Evolutionary conservation across 495 filamentous ascomycete species (phyloP).

Genomic region (Rusavskia elegans): DNA sequence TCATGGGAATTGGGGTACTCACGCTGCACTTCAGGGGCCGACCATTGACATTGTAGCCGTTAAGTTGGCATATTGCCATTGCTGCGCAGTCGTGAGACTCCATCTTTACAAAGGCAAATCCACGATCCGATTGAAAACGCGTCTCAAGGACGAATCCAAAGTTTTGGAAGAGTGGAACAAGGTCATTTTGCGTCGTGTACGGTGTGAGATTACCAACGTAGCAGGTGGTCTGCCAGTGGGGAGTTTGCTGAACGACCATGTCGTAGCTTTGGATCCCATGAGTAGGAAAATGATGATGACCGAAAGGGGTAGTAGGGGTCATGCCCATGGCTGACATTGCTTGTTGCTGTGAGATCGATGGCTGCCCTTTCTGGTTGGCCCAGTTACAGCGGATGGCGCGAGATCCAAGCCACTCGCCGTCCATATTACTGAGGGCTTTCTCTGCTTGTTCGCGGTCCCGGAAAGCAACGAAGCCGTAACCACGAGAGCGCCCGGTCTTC

Average conservation of each 20-base stretch:
- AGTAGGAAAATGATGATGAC: constrained; percentile 95
- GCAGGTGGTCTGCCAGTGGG: constrained; percentile 95
- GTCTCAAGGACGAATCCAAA: constrained; percentile 96
- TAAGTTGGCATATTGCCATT: constrained; percentile 95
- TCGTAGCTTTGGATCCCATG: constrained; percentile 95
- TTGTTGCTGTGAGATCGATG: constrained; percentile 93
- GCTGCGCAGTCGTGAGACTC: constrained; percentile 95
- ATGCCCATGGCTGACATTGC: constrained; percentile 97
- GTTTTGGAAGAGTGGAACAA: constrained; percentile 94
- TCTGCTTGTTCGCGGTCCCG: constrained; percentile 88
- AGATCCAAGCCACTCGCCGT: constrained; percentile 98
- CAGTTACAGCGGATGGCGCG: constrained; percentile 98
- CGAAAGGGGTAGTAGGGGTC: constrained; percentile 92
- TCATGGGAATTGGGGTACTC: constrained; percentile 25
- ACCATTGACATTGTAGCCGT: constrained; percentile 93
- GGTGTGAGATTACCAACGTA: constrained; percentile 97
- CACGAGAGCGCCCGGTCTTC: constrained; percentile 96
- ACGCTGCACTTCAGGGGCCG: constrained; percentile 97
- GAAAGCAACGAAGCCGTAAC: constrained; percentile 97
- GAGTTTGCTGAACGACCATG: constrained; percentile 95
- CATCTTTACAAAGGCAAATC: constrained; percentile 99
- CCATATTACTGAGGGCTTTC: constrained; percentile 93
- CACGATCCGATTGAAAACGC: constrained; percentile 92
- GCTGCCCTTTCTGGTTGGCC: constrained; percentile 99
- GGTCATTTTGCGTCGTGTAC: constrained; percentile 90